Base-by-base conservation (phyloP, 2,329 filamentous ascomycete species). In the Clonostachys rosea region DNA sequence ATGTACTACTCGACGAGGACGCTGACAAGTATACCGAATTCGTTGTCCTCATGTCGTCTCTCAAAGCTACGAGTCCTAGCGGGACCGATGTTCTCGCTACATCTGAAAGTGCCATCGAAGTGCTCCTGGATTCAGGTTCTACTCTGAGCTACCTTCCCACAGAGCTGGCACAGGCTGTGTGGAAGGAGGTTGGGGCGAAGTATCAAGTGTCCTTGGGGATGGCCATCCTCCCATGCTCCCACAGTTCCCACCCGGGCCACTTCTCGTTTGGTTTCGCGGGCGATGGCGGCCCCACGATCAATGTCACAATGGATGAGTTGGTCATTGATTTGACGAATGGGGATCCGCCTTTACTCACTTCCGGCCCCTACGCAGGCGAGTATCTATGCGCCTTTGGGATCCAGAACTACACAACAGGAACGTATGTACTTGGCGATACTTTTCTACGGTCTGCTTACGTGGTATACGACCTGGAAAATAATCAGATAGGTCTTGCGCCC, bases 91-190 rank as follows among this genome's bases (percentile, higher is more conserved):
- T 58, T 1, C 64, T 81, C 34, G 66, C 69, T 1, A 70, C 72
- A 0, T 42, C 49, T 3, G 45, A 62, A 14, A 70, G 70, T 39
- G 74, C 82, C 1, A 60, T 80, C n/a, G 67, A 79, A 5, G 85
- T 83, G 4, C 74, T 91, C 5, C 76, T 91, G 35, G 87, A 91
- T 64, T 88, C 85, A 1, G 87, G 87, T 36, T 87, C 83, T n/a
- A 87, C 83, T 4, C 70, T 89, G 50, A 84, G 76, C 53, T 88
- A 87, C 58, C 68, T 91, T 1, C 87, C 87, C 2, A 71, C 79
- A 49, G 73, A 80, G 45, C 63, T 90, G 41, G 76, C 77, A 3
- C 52, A 64, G 8, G 62, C 75, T 50, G 65, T 81, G 11, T 80
- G 77, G 75, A 57, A 66, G 10, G 79, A 82, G 53, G 74, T 77